Base-by-base conservation (phyloP, 257 asterid genomes). In the Nicotiana attenuata region DNA sequence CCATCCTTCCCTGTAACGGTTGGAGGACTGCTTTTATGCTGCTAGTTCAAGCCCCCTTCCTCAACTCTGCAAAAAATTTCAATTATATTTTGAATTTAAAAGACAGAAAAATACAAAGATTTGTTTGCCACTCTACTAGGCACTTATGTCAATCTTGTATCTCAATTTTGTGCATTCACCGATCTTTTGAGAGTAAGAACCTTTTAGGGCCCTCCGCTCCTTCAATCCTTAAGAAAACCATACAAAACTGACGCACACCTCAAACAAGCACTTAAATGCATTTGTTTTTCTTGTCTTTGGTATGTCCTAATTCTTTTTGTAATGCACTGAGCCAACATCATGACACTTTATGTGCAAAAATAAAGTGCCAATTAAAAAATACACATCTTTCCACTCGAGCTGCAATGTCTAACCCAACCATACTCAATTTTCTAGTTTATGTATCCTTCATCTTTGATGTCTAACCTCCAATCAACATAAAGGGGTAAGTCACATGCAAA, bases 41-140 rank as follows among this genome's bases (percentile, higher is more conserved):
- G 78, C 60, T 63, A 65, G 64, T 78, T 63, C 88, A 63, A 66
- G 78, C 64, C 81, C 78, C 77, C 26, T 79, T 52, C 16, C 28
- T 7, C 56, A 75, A 26, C 45, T 50, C 80, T 50, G 60, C 78
- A 22, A 13, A 73, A 24, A 4, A 45, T 3, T 22, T 73, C 41
- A 73, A 47, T 47, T 7, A 19, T 57, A 57, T 57, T 57, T 75
- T 50, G 45, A 75, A 75, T 47, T 47, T 50, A 75, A 50, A 75
- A 24, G 24, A 8, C 56, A 73, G 24, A 47, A 15, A 50, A 50
- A 5, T 41, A 41, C 50, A 41, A 41, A 50, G 38, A 15, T 7
- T 26, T 75, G 64, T 75, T 75, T 73, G 79, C 26, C 61, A 73
- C 59, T 71, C 78, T 41, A 41, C 20, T 20, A 38, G 59, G 78